These are phyloP conservation scores for Pisolithus marmoratus DNA, from an alignment of 768 basidiomycete genomes.

Conservation along the genomic window DNA sequence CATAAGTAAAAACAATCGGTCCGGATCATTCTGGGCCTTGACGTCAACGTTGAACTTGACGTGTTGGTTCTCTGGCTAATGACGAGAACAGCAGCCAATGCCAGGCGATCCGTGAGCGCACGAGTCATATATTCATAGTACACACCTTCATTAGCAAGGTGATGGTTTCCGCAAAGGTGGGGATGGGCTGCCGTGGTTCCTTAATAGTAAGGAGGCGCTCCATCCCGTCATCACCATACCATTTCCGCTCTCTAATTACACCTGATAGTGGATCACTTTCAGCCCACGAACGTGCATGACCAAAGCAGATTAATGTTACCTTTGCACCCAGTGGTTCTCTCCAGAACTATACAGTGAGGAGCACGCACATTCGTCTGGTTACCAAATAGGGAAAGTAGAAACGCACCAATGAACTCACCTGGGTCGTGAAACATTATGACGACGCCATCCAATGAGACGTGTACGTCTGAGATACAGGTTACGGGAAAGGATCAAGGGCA, in stretches of 20 bases:
- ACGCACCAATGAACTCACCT: slow-evolving; percentile 34
- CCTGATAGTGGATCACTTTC: slow-evolving; percentile 36
- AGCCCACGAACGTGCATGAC: slow-evolving; percentile 20
- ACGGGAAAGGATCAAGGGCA: slow-evolving; percentile 36
- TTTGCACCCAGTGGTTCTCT: slow-evolving; percentile 76
- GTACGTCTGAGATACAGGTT: slow-evolving; percentile 78
- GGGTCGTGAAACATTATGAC: slow-evolving; percentile 98
- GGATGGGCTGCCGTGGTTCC: slow-evolving; percentile 79
- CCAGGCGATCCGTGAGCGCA: slow-evolving; percentile 3
- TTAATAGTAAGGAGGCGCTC: slow-evolving; percentile 76
- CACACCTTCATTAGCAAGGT: slow-evolving; percentile 69
- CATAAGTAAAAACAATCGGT: slow-evolving; percentile 78
- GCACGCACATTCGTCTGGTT: slow-evolving; percentile 19
- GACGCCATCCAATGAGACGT: slow-evolving; percentile 81
- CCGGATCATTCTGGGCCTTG: slow-evolving; percentile 89
- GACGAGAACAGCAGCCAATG: neutral
- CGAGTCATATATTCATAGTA: slow-evolving; percentile 4
- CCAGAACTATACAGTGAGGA: slow-evolving; percentile 46
- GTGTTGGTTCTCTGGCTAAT: slow-evolving; percentile 67
- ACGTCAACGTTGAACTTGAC: slow-evolving; percentile 87
- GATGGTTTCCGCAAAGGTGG: slow-evolving; percentile 84
- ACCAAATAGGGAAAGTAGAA: slow-evolving; percentile 17
- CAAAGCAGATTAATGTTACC: slow-evolving; percentile 32
- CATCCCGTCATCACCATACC: slow-evolving; percentile 68
- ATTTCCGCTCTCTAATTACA: slow-evolving; percentile 62